Percentiles rank a stretch among this genome's conserved stretches.
Evolutionary conservation across 2,329 filamentous ascomycete genomes (phyloP).

Genomic region (Cladosporium cucumerinum): DNA sequence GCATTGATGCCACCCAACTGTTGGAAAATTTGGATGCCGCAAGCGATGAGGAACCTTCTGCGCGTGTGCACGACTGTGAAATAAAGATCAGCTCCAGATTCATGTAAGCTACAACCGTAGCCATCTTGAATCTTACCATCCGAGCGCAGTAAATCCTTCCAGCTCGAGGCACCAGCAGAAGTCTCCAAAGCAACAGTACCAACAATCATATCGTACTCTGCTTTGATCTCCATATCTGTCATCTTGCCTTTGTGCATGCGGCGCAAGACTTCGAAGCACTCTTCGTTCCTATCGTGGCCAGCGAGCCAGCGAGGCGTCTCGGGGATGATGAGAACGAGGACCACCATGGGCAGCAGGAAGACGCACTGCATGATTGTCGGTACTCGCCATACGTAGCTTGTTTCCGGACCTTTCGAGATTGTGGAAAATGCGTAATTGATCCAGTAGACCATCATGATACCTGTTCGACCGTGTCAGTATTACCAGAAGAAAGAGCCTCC

Average conservation of each 20-base stretch:
- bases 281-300: constrained; percentile 31
- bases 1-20: constrained; percentile 33
- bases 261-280: constrained; percentile 31
- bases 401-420: constrained; percentile 20
- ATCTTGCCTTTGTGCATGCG: constrained; percentile 29
- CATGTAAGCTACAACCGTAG: background rate
- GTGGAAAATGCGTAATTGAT: constrained; percentile 44
- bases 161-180: constrained; percentile 35
- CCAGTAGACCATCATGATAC: constrained; percentile 47
- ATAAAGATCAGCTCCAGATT: background rate
- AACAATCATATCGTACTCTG: constrained; percentile 27
- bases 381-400: constrained; percentile 26
- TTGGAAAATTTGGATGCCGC: constrained; percentile 30
- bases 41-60: constrained; percentile 30
- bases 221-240: constrained; percentile 25
- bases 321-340: constrained; percentile 40
- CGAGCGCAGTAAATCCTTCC: constrained; percentile 30
- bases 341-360: constrained; percentile 41
- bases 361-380: constrained; percentile 44
- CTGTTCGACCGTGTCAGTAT: background rate
- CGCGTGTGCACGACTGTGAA: constrained; percentile 24
- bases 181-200: constrained; percentile 27
- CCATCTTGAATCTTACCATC: constrained; percentile 22
- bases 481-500: background rate
- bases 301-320: constrained; percentile 47